These are phyloP conservation scores for maize (Zea mays) DNA, from an alignment of 176 grass and related monocot species.

Conservation along the genomic window DNA sequence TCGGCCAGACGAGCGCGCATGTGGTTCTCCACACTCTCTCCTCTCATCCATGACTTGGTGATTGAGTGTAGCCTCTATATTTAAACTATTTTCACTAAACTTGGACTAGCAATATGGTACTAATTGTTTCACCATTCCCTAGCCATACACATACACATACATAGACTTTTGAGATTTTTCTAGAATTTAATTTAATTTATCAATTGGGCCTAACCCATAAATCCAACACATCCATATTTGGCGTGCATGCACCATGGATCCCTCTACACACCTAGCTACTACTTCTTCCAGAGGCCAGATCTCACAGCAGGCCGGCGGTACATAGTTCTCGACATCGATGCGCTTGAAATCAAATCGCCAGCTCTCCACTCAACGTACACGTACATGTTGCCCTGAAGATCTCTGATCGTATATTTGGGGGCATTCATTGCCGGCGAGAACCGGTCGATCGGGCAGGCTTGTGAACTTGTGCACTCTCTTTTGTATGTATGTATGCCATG, in stretches of 20 bases:
- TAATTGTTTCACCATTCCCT: too few relatives aligned
- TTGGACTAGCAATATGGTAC: too few relatives aligned
- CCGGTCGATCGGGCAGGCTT: background rate
- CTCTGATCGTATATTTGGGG: background rate
- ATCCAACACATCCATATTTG: background rate
- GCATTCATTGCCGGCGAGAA: background rate
- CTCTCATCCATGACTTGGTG: too few relatives aligned
- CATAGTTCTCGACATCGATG: background rate
- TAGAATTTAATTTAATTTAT: too few relatives aligned
- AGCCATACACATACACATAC: background rate
- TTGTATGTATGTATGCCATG: slow-evolving; percentile 37
- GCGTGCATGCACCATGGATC: background rate
- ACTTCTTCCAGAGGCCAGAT: slow-evolving; percentile 25
- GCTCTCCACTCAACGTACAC: background rate
- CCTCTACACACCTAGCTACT: background rate
- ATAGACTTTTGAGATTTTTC: too few relatives aligned
- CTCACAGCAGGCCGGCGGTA: slow-evolving; percentile 25
- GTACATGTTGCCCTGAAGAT: slow-evolving; percentile 19
- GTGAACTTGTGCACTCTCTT: slow-evolving; percentile 16
- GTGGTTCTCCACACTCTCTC: too few relatives aligned
- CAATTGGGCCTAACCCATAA: too few relatives aligned
- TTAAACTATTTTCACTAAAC: too few relatives aligned
- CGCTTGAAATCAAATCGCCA: slow-evolving; percentile 8
- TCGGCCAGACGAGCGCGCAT: too few relatives aligned
- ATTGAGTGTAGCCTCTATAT: too few relatives aligned